phyloP scores from a whole-genome alignment of 805 yeast genomes.

The Suhomyces vadensis region DNA sequence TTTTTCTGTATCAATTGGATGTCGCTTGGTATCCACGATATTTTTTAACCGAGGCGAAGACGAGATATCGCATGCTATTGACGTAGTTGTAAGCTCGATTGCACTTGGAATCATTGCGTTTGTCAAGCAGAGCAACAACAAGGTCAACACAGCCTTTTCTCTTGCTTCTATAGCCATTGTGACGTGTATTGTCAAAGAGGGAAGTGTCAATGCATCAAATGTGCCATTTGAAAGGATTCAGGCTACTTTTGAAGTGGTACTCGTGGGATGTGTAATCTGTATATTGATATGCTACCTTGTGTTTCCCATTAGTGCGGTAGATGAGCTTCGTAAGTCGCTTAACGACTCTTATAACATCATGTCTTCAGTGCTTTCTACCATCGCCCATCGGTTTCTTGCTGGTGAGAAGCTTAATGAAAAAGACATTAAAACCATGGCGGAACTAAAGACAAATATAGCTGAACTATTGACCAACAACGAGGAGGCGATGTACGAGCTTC shows the following conservation, averaged over 20 bases:
- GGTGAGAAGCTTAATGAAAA: constrained; percentile 46
- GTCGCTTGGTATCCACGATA: constrained; percentile 52
- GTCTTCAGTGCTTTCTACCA: constrained; percentile 48
- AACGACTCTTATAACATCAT: constrained; percentile 54
- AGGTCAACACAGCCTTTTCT: constrained; percentile 80
- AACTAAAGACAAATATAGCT: constrained; percentile 42
- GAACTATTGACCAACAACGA: constrained; percentile 44
- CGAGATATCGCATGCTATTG: constrained; percentile 51
- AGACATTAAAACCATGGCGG: constrained; percentile 37
- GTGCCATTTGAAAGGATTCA: constrained; percentile 56
- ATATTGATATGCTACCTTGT: constrained; percentile 60
- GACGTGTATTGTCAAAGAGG: constrained; percentile 73
- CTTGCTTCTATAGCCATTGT: constrained; percentile 71
- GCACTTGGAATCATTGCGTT: constrained; percentile 69
- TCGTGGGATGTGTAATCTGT: constrained; percentile 59
- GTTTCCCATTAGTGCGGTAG: constrained; percentile 63
- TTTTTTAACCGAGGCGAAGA: constrained; percentile 48
- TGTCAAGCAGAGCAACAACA: constrained; percentile 65
- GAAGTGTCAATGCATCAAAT: constrained; percentile 56
- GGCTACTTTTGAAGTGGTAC: constrained; percentile 58
- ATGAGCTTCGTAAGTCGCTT: constrained; percentile 44
- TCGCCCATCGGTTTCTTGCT: constrained; percentile 50
- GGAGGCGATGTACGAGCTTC: constrained; percentile 65
- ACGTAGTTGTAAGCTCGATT: constrained; percentile 52
- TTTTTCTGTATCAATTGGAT: constrained; percentile 49